Evolutionary conservation across 2,329 filamentous ascomycete species (phyloP).

Genomic region (Lecanicillium sp.): DNA sequence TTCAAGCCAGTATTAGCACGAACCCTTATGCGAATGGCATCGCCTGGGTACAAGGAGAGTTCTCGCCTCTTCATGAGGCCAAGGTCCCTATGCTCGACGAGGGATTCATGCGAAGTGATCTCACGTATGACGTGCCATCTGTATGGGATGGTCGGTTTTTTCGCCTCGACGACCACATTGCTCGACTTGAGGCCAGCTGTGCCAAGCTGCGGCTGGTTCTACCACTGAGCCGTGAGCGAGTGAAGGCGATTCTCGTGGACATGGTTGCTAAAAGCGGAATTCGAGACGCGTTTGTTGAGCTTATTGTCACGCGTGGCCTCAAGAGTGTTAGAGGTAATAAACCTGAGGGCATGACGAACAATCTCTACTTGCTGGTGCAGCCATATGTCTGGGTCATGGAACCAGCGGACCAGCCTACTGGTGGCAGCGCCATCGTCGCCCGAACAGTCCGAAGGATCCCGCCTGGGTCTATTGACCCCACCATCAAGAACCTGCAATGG

Average conservation of each 20-base stretch:
- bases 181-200: conserved; percentile 34
- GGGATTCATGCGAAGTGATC: conserved; percentile 43
- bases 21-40: conserved; percentile 35
- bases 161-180: conserved; percentile 41
- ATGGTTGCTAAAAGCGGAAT: conserved; percentile 40
- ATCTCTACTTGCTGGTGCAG: conserved; percentile 35
- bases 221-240: conserved; percentile 30
- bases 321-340: conserved; percentile 28
- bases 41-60: conserved; percentile 37
- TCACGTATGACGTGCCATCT: conserved; percentile 44
- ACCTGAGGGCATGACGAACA: conserved; percentile 26
- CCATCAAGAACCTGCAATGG: conserved; percentile 45
- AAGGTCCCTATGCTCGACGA: conserved; percentile 42
- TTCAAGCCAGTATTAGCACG: conserved; percentile 22
- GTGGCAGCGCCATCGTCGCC: conserved; percentile 33
- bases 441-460: conserved; percentile 36
- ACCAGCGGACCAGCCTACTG: conserved; percentile 28
- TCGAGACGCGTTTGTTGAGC: conserved; percentile 39
- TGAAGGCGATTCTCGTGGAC: conserved; percentile 30
- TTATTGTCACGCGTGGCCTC: conserved; percentile 43
- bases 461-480: conserved; percentile 40
- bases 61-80: conserved; percentile 35
- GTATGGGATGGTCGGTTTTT: conserved; percentile 46
- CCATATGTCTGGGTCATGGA: conserved; percentile 45
- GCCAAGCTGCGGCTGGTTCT: conserved; percentile 35